phyloP scores from a whole-genome alignment of 192 early-diverging fungal genomes.

The Coemansia pectinata region DNA sequence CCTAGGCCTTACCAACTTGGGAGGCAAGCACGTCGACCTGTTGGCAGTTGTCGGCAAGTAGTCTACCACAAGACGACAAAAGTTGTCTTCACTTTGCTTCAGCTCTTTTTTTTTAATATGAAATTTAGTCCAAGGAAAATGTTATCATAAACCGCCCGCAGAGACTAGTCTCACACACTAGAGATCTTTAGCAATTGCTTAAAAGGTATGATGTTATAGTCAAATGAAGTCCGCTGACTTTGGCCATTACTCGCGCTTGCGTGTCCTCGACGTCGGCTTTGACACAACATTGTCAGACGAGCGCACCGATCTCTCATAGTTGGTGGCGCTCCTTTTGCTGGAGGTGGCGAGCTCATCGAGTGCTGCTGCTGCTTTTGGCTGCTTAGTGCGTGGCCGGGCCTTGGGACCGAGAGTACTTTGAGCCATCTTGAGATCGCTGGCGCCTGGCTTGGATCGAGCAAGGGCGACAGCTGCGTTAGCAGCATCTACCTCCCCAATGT shows the following conservation, averaged over 20 bases:
- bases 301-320: conserved; percentile 23
- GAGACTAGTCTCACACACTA: too few species aligned
- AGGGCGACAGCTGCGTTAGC: background rate
- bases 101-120: background rate
- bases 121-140: background rate
- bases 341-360: background rate
- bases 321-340: conserved; percentile 24
- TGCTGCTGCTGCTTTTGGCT: background rate
- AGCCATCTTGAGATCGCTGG: background rate
- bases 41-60: conserved; percentile 57
- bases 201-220: too few species aligned
- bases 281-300: background rate
- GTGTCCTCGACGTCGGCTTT: conserved; percentile 15
- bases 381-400: background rate
- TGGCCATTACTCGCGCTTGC: conserved; percentile 27
- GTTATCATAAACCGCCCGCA: too few species aligned
- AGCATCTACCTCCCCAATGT: background rate
- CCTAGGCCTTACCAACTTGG: conserved; percentile 59
- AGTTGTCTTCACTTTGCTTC: background rate
- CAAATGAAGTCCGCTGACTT: background rate
- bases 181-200: too few species aligned
- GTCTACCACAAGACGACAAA: background rate
- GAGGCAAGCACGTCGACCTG: conserved; percentile 56
- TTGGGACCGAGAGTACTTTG: background rate
- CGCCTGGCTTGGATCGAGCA: background rate